Conservation (phyloP, 805 yeast species). For the Metschnikowia koreensis region DNA sequence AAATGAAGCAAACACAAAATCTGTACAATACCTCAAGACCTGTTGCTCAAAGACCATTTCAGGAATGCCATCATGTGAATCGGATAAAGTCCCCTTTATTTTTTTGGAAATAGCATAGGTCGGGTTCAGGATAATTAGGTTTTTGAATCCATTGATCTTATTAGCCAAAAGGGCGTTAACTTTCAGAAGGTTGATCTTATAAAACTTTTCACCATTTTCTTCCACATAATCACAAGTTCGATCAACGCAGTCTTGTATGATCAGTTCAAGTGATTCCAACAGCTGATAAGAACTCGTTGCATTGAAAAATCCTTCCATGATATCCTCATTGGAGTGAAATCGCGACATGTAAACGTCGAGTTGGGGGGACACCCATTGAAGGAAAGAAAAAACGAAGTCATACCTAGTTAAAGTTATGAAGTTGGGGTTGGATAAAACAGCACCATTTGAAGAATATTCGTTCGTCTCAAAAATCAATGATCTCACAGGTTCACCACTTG, state of each 20-base stretch:
- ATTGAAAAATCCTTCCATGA: slow-evolving; percentile 9
- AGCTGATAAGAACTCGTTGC: slow-evolving; percentile 1
- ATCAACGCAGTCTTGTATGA: slow-evolving; percentile 5
- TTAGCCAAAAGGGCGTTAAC: slow-evolving; percentile 36
- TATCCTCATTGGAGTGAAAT: slow-evolving; percentile 15
- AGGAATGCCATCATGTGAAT: slow-evolving; percentile 27
- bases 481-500: slow-evolving; percentile 18
- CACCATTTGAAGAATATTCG: slow-evolving; percentile 1
- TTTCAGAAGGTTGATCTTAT: slow-evolving; percentile 41
- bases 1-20: slow-evolving; percentile 46
- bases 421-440: slow-evolving; percentile 12
- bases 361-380: slow-evolving; percentile 10
- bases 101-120: slow-evolving; percentile 17
- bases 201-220: slow-evolving; percentile 35
- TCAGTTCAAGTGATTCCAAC: neutral
- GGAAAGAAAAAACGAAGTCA: slow-evolving; percentile 12
- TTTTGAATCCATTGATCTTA: slow-evolving; percentile 36
- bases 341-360: slow-evolving; percentile 7
- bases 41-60: slow-evolving; percentile 33
- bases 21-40: slow-evolving; percentile 42
- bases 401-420: slow-evolving; percentile 10
- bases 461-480: slow-evolving; percentile 13
- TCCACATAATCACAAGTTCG: slow-evolving; percentile 30
- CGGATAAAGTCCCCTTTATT: slow-evolving; percentile 23
- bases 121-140: slow-evolving; percentile 23